A percentile compares a stretch with the other conserved stretches of the same genome.
These are phyloP conservation scores for Zea luxurians DNA, from an alignment of 176 grass and related monocot genomes.

Conservation along the genomic window DNA sequence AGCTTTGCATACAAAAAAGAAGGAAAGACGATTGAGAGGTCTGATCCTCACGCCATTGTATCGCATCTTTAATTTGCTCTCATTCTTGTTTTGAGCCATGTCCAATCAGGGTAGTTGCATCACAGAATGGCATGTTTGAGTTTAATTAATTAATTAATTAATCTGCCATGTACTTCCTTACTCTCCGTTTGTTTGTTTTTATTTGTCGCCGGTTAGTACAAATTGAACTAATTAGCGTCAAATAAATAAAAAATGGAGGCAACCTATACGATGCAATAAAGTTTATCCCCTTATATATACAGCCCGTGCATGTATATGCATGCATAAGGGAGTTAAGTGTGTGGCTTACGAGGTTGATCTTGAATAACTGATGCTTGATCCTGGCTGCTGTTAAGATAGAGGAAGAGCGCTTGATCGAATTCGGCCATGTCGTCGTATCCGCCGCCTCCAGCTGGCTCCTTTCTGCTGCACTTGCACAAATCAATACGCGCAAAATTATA, in stretches of 20 bases:
- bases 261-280: neutral
- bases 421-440: slow-evolving; percentile 53
- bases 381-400: slow-evolving; percentile 57
- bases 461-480: slow-evolving; percentile 46
- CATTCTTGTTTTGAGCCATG: neutral
- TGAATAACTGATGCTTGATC: slow-evolving; percentile 47
- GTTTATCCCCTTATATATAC: neutral
- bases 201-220: no score
- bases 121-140: neutral
- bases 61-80: neutral
- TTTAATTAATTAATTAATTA: neutral
- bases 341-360: slow-evolving; percentile 48
- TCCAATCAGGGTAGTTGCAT: slow-evolving; percentile 2
- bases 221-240: no score
- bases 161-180: neutral
- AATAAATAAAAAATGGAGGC: no score
- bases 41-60: slow-evolving; percentile 3
- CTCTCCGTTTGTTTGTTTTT: no score
- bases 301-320: neutral
- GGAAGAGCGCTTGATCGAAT: slow-evolving; percentile 49
- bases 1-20: slow-evolving; percentile 15
- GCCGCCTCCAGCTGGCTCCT: slow-evolving; percentile 28
- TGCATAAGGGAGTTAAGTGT: neutral
- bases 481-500: slow-evolving; percentile 20
- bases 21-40: neutral